Conservation (phyloP, 495 filamentous ascomycete species). For the Parmelia sp. region DNA sequence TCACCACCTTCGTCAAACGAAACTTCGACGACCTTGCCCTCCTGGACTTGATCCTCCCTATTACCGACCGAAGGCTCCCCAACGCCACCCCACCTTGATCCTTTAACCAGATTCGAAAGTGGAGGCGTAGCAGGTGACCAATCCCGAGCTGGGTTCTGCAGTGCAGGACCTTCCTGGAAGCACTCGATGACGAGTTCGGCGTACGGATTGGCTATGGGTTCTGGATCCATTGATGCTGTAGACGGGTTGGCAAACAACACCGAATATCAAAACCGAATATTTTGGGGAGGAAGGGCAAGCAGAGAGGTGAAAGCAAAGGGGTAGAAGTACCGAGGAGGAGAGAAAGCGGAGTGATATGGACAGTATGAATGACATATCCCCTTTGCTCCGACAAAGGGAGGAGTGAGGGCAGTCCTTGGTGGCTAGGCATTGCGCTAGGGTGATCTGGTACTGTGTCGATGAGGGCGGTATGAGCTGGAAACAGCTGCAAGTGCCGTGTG, state of each 20-base stretch:
- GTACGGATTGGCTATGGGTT: neutral
- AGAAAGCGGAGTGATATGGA: neutral
- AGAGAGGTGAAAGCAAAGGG: neutral
- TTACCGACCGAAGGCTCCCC: neutral
- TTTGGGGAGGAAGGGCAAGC: neutral
- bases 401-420: neutral
- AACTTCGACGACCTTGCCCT: neutral
- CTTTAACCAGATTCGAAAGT: neutral
- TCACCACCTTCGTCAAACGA: neutral
- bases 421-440: neutral
- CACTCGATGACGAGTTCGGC: neutral
- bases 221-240: slow-evolving; percentile 1
- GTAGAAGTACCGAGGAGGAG: neutral
- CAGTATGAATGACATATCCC: neutral
- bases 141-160: neutral
- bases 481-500: neutral
- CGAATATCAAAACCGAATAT: no score
- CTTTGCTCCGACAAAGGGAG: neutral
- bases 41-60: neutral
- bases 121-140: no score
- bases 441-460: neutral
- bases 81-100: neutral
- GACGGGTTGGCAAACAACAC: neutral
- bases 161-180: neutral
- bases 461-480: neutral